phyloP scores from a whole-genome alignment of 2,329 filamentous ascomycete species.

The Emergomyces africanus region DNA sequence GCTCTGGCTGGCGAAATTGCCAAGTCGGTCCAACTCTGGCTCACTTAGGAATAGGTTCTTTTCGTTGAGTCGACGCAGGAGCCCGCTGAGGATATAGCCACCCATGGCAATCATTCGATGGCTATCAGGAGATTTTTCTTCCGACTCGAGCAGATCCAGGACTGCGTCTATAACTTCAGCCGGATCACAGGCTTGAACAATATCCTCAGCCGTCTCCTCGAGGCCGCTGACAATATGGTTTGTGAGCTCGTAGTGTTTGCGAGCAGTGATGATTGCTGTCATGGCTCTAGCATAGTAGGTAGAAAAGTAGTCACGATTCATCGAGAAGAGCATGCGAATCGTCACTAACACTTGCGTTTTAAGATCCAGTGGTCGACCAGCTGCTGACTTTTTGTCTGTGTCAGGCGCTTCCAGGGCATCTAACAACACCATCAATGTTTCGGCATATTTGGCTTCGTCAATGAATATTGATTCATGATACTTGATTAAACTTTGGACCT shows the following conservation, averaged over 20 bases:
- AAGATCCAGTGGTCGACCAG: conserved; percentile 19
- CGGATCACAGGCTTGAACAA: conserved; percentile 20
- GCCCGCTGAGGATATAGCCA: conserved; percentile 17
- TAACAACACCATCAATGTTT: conserved; percentile 26
- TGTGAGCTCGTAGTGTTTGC: conserved; percentile 25
- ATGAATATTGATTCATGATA: conserved; percentile 24
- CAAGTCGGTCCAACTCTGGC: conserved; percentile 17
- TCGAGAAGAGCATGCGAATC: conserved; percentile 26
- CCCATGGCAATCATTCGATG: conserved; percentile 25
- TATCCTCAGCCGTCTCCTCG: conserved; percentile 26
- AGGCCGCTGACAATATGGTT: conserved; percentile 29
- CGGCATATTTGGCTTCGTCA: conserved; percentile 24
- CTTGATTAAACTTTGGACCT: conserved; percentile 29
- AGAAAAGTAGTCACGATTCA: conserved; percentile 23
- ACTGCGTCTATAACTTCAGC: conserved; percentile 21
- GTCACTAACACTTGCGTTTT: conserved; percentile 33
- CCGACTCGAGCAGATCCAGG: conserved; percentile 20
- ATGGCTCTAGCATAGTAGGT: conserved; percentile 24
- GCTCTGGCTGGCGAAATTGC: conserved; percentile 20
- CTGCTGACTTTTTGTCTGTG: conserved; percentile 16
- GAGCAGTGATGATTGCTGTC: conserved; percentile 24
- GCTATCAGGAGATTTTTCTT: conserved; percentile 19
- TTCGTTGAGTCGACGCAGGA: conserved; percentile 17
- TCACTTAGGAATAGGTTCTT: conserved; percentile 10
- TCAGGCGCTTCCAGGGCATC: conserved; percentile 23